These are phyloP conservation scores for Rhizopus stolonifer DNA, from an alignment of 371 early-diverging fungal genomes.

Conservation along the genomic window DNA sequence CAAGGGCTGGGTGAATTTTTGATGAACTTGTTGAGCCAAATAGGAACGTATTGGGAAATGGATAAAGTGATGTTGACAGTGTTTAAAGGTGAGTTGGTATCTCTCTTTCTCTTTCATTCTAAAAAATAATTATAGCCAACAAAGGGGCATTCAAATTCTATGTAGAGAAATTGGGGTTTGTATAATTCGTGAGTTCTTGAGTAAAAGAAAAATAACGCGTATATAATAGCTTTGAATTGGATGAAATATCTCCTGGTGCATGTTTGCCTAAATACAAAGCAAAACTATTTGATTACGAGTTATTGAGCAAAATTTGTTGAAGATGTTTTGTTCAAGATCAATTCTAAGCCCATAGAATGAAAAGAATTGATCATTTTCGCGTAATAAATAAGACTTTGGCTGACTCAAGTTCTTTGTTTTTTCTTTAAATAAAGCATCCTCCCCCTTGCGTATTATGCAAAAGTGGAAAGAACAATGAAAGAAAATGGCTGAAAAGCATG, in stretches of 20 bases:
- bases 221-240: constrained; percentile 48
- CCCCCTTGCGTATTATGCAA: too few species aligned
- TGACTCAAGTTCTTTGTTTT: too few species aligned
- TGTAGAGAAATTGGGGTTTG: constrained; percentile 53
- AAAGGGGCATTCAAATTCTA: constrained; percentile 58
- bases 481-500: too few species aligned
- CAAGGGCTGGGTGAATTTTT: constrained; percentile 56
- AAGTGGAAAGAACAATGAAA: too few species aligned
- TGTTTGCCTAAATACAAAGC: constrained; percentile 50
- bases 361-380: too few species aligned
- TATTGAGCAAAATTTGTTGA: constrained; percentile 49
- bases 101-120: too few species aligned
- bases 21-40: constrained; percentile 44
- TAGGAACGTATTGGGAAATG: constrained; percentile 53
- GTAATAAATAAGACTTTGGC: too few species aligned
- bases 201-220: neutral
- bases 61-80: constrained; percentile 69
- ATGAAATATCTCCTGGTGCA: constrained; percentile 61
- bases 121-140: constrained; percentile 34
- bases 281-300: constrained; percentile 59
- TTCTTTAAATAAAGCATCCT: too few species aligned
- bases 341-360: too few species aligned
- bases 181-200: neutral
- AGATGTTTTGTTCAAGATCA: too few species aligned
- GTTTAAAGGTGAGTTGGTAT: constrained; percentile 51